Evolutionary conservation across 140 eudicot species (phyloP), one percentile per base, ranked within the genome.

Genomic region (Erigeron philadelphicus): DNA sequence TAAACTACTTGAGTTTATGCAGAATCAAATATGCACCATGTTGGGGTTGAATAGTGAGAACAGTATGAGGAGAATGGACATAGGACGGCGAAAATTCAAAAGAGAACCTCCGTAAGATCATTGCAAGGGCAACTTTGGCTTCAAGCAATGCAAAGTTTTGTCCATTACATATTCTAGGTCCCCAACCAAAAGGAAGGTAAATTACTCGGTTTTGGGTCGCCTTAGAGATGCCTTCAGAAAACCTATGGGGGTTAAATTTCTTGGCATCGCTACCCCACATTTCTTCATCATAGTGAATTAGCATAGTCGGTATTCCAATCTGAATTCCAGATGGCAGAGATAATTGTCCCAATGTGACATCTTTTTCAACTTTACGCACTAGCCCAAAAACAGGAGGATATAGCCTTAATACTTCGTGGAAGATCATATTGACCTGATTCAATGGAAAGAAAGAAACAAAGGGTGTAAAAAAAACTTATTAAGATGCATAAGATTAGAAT

Each of bases 261-360:
- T 77, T 83, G 67, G 81, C 87, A 71, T 85, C 87, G 19, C 56
- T 54, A 47, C 90, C 90, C 87, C 90, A 85, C 44, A 73, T 31
- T 41, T 80, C 46, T 35, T 80, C 72, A 50, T 85, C 90, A 10
- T 79, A 82, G 42, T 82, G 90, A 15, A 82, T 44, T 16, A 79
- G 76, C 44, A 79, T 67, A 40, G 75, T 76, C 2, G 90, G 83
- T 65, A 84, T 25, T 11, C 47, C 70, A 43, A 82, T 35, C 35
- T 70, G 77, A 42, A 17, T 60, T 59, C 78, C 23, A 3, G 83
- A 70, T 11, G 90, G 87, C 7, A 85, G 21, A 3, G 67, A 73
- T 53, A 79, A 7, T 48, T 70, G 63, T 57, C 85, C 83, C 35
- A 82, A 46, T 16, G 48, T 79, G 11, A 62, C 23, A 58, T 70